Base-by-base conservation (phyloP, 768 basidiomycete genomes). In the Solioccasus polychromus region DNA sequence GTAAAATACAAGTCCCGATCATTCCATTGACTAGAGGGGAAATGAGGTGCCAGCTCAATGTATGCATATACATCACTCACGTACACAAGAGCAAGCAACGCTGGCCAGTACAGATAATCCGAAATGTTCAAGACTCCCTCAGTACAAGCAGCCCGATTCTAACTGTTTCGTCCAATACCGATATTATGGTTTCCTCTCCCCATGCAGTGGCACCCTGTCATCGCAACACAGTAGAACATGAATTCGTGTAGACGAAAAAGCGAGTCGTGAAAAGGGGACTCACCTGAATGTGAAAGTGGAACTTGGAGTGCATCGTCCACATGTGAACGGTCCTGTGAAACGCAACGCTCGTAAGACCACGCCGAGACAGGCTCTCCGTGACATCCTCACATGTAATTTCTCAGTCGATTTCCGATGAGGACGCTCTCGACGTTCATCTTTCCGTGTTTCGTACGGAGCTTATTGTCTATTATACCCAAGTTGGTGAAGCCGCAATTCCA, bases 131-230 rank as follows among this genome's bases (percentile, higher is more conserved):
- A n/a, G 26, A 15, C 2, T 48, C 35, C 6, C 44, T 44, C 15
- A 44, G 17, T 14, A 55, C 24, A n/a, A 59, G 57, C 5, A 23
- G 18, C 4, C 24, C 56, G 11, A 58, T 55, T 18, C 56, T 51
- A 14, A 54, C 11, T 0, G 20, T 59, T 26, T 58, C 56, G 5
- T 58, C 46, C 3, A 58, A 36, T 36, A 58, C 3, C 15, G 26
- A 42, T 23, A 37, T 44, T 1, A 55, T 55, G 20, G 41, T 46
- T 26, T 55, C 52, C 29, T 54, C 52, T 23, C 56, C 56, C 56
- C 56, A 59, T 5, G 52, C 56, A 14, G 52, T 46, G 19, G 52
- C 45, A 6, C 52, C 56, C 56, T 58, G n/a, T 29, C 31, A 40
- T 36, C 9, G 22, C 15, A 8, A 30, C 2, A 17, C 0, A 12